These are phyloP conservation scores for Neurospora sp. DNA, from an alignment of 495 filamentous ascomycete genomes.

Conservation along the genomic window DNA sequence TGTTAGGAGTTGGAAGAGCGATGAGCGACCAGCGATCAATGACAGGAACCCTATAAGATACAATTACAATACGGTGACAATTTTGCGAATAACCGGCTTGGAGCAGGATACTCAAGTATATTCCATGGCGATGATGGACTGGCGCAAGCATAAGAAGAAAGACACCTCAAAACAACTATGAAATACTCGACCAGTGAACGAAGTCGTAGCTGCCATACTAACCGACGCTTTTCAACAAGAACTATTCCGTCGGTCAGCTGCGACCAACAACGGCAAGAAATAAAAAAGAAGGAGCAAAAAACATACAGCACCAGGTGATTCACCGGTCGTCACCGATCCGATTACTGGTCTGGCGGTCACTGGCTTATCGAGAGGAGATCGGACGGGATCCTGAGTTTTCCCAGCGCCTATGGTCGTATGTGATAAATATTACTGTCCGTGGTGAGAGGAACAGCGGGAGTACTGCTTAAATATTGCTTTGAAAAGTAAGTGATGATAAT, in stretches of 20 bases:
- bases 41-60: not conserved
- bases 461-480: not conserved
- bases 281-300: not conserved
- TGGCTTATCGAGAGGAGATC: not conserved
- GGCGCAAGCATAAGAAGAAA: too few relatives aligned
- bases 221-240: fast-evolving
- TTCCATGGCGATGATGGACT: too few relatives aligned
- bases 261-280: not conserved
- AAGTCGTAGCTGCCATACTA: not conserved
- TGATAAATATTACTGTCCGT: not conserved
- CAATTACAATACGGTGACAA: not conserved
- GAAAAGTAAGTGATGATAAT: too few relatives aligned
- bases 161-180: too few relatives aligned
- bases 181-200: not conserved
- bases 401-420: not conserved
- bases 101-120: not conserved
- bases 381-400: not conserved
- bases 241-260: not conserved
- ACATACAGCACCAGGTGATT: not conserved
- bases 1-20: not conserved
- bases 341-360: not conserved
- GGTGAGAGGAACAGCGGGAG: not conserved
- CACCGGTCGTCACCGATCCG: not conserved
- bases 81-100: not conserved
- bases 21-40: not conserved